A percentile compares a stretch with the other conserved stretches of the same genome.
These are phyloP conservation scores for Schwanniomyces pseudopolymorphus DNA, from an alignment of 805 yeast genomes.

Conservation along the genomic window DNA sequence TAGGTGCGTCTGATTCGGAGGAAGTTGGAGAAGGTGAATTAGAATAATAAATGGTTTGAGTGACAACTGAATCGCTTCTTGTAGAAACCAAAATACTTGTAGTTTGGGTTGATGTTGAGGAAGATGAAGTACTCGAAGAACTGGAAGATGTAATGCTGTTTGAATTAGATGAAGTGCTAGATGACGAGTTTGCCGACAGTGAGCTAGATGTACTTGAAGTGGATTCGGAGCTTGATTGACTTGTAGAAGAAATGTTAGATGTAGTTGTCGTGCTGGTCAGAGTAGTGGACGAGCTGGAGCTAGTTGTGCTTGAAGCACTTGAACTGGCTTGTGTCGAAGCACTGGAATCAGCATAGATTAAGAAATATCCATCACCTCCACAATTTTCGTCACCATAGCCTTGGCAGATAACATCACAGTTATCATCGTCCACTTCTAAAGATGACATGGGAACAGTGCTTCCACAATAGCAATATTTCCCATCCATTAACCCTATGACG, in stretches of 20 bases:
- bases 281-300: conserved; percentile 11
- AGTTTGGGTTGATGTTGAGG: conserved; percentile 10
- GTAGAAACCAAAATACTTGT: conserved; percentile 5
- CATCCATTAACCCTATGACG: conserved; percentile 35
- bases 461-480: conserved; percentile 42
- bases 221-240: conserved; percentile 1
- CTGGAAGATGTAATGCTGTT: conserved; percentile 7
- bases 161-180: conserved; percentile 2
- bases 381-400: conserved; percentile 39
- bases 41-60: background rate
- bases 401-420: conserved; percentile 31
- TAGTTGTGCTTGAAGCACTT: conserved; percentile 5
- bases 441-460: conserved; percentile 27
- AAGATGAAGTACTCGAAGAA: conserved; percentile 11
- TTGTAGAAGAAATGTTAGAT: background rate
- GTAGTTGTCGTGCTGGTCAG: background rate
- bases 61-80: conserved; percentile 8
- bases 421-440: conserved; percentile 24
- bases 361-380: conserved; percentile 36
- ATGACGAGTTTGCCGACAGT: conserved; percentile 12
- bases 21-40: conserved; percentile 7
- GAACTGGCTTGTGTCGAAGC: conserved; percentile 6
- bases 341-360: conserved; percentile 26
- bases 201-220: conserved; percentile 4
- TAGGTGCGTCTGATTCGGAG: conserved; percentile 3